Conservation (phyloP, 2,329 filamentous ascomycete genomes). For the Xylariaceae sp. region DNA sequence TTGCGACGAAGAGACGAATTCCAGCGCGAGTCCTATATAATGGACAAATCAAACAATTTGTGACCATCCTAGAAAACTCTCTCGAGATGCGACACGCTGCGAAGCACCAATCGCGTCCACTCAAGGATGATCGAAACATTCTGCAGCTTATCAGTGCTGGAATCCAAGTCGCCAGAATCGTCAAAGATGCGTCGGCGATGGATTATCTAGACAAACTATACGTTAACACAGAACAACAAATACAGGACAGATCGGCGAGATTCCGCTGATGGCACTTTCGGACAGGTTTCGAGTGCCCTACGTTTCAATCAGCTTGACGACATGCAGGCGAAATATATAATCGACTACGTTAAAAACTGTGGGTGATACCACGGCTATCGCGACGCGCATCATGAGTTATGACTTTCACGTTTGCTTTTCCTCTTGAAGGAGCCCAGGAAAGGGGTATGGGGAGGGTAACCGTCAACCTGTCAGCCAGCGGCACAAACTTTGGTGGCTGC, state of each 20-base stretch:
- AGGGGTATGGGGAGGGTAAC: too few relatives aligned
- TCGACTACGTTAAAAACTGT: not conserved
- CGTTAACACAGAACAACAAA: conserved; percentile 52
- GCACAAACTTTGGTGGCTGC: too few relatives aligned
- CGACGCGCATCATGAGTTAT: too few relatives aligned
- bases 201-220: conserved; percentile 62
- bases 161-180: conserved; percentile 80
- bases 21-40: conserved; percentile 81
- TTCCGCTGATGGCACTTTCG: conserved; percentile 33
- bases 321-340: conserved; percentile 16
- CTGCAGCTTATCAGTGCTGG: conserved; percentile 83
- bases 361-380: too few relatives aligned
- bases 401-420: too few relatives aligned
- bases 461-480: too few relatives aligned
- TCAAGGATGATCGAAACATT: conserved; percentile 87
- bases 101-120: conserved; percentile 75
- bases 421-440: too few relatives aligned
- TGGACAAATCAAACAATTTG: conserved; percentile 86
- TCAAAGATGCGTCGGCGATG: conserved; percentile 82
- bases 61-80: conserved; percentile 83
- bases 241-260: conserved; percentile 58
- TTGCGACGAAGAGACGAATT: conserved; percentile 82
- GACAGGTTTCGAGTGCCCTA: conserved; percentile 19
- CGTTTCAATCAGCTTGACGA: conserved; percentile 12
- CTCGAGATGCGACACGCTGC: conserved; percentile 83